phyloP scores from a whole-genome alignment of 2,329 filamentous ascomycete species.

The Domatiomyces catenatus region DNA sequence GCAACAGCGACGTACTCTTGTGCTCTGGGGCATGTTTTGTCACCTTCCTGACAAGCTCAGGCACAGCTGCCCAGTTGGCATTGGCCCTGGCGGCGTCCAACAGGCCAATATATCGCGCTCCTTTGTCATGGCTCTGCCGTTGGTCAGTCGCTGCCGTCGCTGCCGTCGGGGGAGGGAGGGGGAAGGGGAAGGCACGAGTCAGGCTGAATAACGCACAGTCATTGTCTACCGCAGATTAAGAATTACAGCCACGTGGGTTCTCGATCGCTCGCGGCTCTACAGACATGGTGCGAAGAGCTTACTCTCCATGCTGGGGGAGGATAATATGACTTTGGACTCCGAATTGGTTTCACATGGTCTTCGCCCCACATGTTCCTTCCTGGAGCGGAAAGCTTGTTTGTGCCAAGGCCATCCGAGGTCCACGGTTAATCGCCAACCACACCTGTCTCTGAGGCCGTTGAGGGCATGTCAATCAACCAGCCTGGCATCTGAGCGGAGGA shows the following conservation, averaged over 20 bases:
- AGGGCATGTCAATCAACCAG: neutral
- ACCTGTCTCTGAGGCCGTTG: neutral
- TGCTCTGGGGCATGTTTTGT: constrained; percentile 81
- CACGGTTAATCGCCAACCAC: neutral
- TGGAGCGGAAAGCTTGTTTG: neutral
- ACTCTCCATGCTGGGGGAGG: neutral
- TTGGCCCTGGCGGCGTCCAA: constrained; percentile 79
- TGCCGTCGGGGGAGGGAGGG: too few relatives aligned
- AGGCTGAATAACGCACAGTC: constrained; percentile 13
- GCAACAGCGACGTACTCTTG: constrained; percentile 47
- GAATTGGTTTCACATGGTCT: neutral
- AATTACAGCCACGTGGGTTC: neutral
- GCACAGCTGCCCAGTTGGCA: constrained; percentile 71
- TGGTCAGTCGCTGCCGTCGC: constrained; percentile 1
- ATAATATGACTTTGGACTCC: neutral
- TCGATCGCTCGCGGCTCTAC: neutral
- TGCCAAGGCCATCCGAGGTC: neutral
- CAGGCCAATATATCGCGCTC: constrained; percentile 61
- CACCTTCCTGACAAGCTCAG: constrained; percentile 81
- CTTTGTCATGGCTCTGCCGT: constrained; percentile 47
- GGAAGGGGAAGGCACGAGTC: neutral
- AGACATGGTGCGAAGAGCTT: neutral
- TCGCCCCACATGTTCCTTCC: neutral
- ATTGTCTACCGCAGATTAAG: constrained; percentile 8
- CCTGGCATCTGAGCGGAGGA: too few relatives aligned